Evolutionary conservation across 2,329 filamentous ascomycete species (phyloP).

Genomic region (Aaosphaeria pasadenensis): DNA sequence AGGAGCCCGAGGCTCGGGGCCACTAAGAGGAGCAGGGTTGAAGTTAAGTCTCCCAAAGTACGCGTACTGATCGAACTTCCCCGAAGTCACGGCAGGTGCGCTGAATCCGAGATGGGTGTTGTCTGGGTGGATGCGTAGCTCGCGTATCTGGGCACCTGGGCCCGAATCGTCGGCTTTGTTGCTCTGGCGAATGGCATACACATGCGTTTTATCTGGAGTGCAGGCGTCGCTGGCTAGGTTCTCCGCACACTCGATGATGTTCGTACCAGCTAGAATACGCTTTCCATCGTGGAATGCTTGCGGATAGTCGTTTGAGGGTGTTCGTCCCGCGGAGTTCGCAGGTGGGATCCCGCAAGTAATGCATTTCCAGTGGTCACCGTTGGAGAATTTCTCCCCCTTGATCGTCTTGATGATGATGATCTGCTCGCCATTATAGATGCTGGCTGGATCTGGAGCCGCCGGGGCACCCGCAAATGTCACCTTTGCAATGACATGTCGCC

Average conservation of each 20-base stretch:
- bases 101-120: neutral
- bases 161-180: neutral
- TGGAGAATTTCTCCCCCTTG: constrained; percentile 41
- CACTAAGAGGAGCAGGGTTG: neutral
- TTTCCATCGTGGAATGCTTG: neutral
- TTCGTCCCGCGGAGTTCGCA: constrained; percentile 23
- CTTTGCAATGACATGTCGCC: constrained; percentile 40
- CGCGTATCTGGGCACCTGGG: neutral
- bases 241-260: neutral
- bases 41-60: neutral
- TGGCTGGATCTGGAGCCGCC: constrained; percentile 14
- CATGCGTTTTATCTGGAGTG: neutral
- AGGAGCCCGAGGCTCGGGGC: neutral
- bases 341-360: constrained; percentile 42
- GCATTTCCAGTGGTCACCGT: constrained; percentile 49
- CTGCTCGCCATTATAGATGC: constrained; percentile 43
- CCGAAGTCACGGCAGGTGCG: neutral
- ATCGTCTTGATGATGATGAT: constrained; percentile 41
- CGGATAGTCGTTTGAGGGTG: constrained; percentile 24
- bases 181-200: neutral
- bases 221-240: neutral
- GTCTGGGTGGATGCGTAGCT: neutral
- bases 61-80: neutral
- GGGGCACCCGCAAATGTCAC: constrained; percentile 46
- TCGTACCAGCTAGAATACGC: neutral